Evolutionary conservation across 176 grass and related monocot species (phyloP).

Genomic region (Zoysia pacifica): DNA sequence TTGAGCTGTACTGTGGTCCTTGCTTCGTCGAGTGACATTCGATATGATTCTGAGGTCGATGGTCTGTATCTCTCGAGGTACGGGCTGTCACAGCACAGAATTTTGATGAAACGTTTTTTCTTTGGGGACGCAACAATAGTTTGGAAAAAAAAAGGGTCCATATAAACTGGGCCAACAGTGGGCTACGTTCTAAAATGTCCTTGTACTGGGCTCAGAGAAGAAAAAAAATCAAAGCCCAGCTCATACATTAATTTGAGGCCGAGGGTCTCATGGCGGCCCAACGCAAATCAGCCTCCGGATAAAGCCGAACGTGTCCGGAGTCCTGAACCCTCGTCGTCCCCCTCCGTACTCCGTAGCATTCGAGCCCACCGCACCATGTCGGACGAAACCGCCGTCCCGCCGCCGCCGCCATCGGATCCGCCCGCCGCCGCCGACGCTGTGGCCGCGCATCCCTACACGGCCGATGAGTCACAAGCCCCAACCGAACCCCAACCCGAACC

Average conservation of each 20-base stretch:
- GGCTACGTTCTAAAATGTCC: background rate
- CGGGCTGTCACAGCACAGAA: too few species aligned
- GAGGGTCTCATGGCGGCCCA: background rate
- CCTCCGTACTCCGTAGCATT: background rate
- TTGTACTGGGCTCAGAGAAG: background rate
- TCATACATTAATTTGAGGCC: background rate
- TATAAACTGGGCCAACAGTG: too few species aligned
- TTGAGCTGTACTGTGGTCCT: too few species aligned
- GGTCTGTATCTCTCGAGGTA: too few species aligned
- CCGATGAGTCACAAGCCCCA: slow-evolving; percentile 13
- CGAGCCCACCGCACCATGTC: slow-evolving; percentile 36
- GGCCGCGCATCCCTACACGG: slow-evolving; percentile 9
- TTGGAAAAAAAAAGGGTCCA: too few species aligned
- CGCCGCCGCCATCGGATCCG: slow-evolving; percentile 37
- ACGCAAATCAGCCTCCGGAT: background rate
- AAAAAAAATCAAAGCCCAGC: background rate
- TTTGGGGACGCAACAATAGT: too few species aligned
- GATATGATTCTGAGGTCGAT: too few species aligned
- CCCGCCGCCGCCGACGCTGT: slow-evolving; percentile 18
- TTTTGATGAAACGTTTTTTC: too few species aligned
- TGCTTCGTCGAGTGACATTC: too few species aligned
- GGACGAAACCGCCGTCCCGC: slow-evolving; percentile 54
- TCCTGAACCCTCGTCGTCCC: background rate
- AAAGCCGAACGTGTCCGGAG: slow-evolving; percentile 20
- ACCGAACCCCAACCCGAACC: background rate